These are phyloP conservation scores for Wickerhamiella occidentalis DNA, from an alignment of 805 yeast genomes.

Conservation along the genomic window DNA sequence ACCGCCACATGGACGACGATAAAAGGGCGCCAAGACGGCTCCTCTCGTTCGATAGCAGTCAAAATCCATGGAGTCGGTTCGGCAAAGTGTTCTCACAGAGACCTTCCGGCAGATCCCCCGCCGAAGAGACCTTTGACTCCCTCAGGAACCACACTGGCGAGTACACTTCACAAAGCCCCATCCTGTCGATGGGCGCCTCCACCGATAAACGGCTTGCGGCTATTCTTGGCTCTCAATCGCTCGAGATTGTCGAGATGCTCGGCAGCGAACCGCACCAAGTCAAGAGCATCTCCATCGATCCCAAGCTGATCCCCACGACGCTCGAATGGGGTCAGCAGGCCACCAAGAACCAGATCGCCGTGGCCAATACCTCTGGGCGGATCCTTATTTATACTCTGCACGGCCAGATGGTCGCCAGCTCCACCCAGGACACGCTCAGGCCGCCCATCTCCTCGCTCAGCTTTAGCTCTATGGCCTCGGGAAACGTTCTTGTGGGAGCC, in stretches of 20 bases:
- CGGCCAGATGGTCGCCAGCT: slow-evolving; percentile 33
- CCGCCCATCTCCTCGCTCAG: slow-evolving; percentile 10
- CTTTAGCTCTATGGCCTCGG: slow-evolving; percentile 22
- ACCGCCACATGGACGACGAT: slow-evolving; percentile 16
- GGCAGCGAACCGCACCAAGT: slow-evolving; percentile 14
- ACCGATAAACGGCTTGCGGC: slow-evolving; percentile 21
- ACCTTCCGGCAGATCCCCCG: not conserved
- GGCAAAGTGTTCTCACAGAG: slow-evolving; percentile 18
- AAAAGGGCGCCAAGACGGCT: slow-evolving; percentile 16
- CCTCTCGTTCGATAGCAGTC: slow-evolving; percentile 18
- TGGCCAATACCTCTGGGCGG: slow-evolving; percentile 3
- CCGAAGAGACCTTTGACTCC: not conserved
- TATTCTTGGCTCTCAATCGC: slow-evolving; percentile 25
- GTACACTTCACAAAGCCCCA: slow-evolving; percentile 13
- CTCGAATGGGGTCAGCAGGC: slow-evolving; percentile 27
- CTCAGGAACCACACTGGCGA: not conserved
- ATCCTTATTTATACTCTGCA: slow-evolving; percentile 10
- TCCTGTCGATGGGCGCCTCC: slow-evolving; percentile 25
- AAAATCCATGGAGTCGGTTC: slow-evolving; percentile 18
- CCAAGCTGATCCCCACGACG: slow-evolving; percentile 25
- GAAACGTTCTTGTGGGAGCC: slow-evolving; percentile 55
- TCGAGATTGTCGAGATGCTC: slow-evolving; percentile 9
- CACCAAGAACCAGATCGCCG: slow-evolving; percentile 14
- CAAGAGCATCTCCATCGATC: slow-evolving; percentile 17
- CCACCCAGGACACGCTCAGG: slow-evolving; percentile 27